Evolutionary conservation across 192 early-diverging fungal genomes (phyloP).

Genomic region (Chytriomyces hyalinus): DNA sequence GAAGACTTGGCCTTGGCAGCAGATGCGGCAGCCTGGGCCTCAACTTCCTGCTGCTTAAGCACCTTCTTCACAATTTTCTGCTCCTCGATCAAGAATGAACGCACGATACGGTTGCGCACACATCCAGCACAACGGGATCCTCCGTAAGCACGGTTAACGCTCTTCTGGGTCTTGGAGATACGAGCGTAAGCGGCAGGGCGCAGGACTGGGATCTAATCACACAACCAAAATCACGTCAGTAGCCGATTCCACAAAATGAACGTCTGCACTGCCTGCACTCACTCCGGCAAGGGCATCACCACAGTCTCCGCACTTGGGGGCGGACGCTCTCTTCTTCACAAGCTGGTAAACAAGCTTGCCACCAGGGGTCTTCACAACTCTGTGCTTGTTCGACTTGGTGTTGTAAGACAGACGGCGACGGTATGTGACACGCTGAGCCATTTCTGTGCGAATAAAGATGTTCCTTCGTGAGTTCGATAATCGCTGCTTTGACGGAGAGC

Average conservation of each 20-base stretch:
- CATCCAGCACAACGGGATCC: conserved; percentile 93
- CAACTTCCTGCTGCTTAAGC: conserved; percentile 75
- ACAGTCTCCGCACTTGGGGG: conserved; percentile 97
- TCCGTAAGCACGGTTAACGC: conserved; percentile 94
- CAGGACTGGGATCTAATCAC: conserved; percentile 79
- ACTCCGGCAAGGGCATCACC: conserved; percentile 87
- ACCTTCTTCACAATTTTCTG: conserved; percentile 99
- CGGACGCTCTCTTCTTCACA: conserved; percentile 90
- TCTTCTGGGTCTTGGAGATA: conserved; percentile 92
- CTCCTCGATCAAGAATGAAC: conserved; percentile 99
- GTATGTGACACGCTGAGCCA: conserved; percentile 85
- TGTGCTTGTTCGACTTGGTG: conserved; percentile 87
- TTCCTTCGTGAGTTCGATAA: no score
- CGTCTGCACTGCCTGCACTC: conserved; percentile 38
- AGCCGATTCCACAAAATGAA: no score
- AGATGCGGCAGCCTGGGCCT: conserved; percentile 52
- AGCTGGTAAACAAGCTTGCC: conserved; percentile 91
- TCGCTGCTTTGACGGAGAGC: no score
- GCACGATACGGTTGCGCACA: conserved; percentile 89
- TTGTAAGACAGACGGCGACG: conserved; percentile 86
- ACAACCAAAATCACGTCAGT: neutral
- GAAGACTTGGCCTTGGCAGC: conserved; percentile 28
- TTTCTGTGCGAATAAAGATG: conserved; percentile 27
- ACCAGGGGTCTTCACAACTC: conserved; percentile 89
- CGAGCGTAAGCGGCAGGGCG: conserved; percentile 90